These are phyloP conservation scores for Aspergillus sergii DNA, from an alignment of 2,329 filamentous ascomycete species.

Conservation along the genomic window DNA sequence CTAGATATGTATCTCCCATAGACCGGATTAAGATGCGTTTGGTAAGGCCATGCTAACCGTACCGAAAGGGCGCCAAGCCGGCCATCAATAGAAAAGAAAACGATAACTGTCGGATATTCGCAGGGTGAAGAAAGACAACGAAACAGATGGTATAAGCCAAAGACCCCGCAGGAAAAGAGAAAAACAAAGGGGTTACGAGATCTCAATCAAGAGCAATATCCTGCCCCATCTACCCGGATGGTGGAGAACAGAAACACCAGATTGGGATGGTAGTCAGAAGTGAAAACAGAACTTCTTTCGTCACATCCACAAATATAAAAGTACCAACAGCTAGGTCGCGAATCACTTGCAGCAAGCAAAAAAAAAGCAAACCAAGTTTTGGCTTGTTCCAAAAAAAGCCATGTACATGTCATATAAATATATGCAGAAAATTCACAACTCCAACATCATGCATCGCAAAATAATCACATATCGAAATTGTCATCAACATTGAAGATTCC, in stretches of 20 bases:
- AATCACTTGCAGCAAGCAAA: slow-evolving; percentile 3
- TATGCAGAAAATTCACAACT: slow-evolving; percentile 39
- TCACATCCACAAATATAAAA: slow-evolving; percentile 5
- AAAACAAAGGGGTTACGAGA: not conserved
- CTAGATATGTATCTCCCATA: not conserved
- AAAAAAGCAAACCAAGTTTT: slow-evolving; percentile 22
- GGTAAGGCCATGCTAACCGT: not conserved
- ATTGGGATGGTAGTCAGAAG: not conserved
- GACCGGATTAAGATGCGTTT: not conserved
- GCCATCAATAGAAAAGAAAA: slow-evolving; percentile 2
- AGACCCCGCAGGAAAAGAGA: not conserved
- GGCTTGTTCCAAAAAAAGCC: slow-evolving; percentile 24
- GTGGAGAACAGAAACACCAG: not conserved
- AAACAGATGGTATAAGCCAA: slow-evolving; percentile 1
- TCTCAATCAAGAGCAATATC: slow-evolving; percentile 1
- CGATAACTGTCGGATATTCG: not conserved
- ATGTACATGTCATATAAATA: slow-evolving; percentile 34
- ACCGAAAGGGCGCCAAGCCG: not conserved
- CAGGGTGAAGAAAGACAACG: not conserved
- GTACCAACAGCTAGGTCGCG: slow-evolving; percentile 9
- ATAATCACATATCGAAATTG: slow-evolving; percentile 50
- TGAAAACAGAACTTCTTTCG: not conserved
- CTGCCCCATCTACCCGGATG: slow-evolving; percentile 7
- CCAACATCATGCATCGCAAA: slow-evolving; percentile 40
- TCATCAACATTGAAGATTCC: slow-evolving; percentile 49